A percentile compares a stretch with the other conserved stretches of the same genome.
These are phyloP conservation scores for Salix dunnii DNA, from an alignment of 345 rosid genomes.

Conservation along the genomic window DNA sequence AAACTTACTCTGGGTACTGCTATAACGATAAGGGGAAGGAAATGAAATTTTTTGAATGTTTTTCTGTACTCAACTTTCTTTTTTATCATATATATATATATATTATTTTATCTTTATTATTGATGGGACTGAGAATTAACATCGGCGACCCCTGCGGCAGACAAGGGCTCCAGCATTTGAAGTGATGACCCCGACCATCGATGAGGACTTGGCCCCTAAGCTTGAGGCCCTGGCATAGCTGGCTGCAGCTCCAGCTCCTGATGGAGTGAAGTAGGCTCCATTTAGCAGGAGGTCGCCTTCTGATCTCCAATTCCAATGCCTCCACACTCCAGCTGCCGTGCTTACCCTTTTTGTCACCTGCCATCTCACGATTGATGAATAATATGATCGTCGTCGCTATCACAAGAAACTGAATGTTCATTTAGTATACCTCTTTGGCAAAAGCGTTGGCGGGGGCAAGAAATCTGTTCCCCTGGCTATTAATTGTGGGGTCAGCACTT, in stretches of 20 bases:
- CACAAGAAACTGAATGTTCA: not conserved
- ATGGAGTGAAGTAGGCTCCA: slow-evolving; percentile 25
- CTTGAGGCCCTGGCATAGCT: slow-evolving; percentile 31
- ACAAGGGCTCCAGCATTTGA: slow-evolving; percentile 15
- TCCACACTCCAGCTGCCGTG: not conserved
- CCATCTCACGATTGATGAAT: not conserved
- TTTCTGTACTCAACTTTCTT: not conserved
- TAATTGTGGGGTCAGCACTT: slow-evolving; percentile 23
- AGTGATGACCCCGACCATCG: slow-evolving; percentile 25
- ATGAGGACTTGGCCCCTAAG: slow-evolving; percentile 28
- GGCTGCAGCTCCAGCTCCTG: slow-evolving; percentile 29
- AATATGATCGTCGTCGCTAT: too few relatives aligned
- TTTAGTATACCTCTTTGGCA: slow-evolving; percentile 19
- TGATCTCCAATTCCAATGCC: slow-evolving; percentile 27
- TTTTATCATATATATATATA: too few relatives aligned
- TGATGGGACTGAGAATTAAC: slow-evolving; percentile 34
- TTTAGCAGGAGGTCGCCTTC: slow-evolving; percentile 24
- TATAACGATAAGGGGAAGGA: not conserved
- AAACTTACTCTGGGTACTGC: slow-evolving; percentile 2
- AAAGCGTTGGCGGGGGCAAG: slow-evolving; percentile 21
- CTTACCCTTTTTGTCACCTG: slow-evolving; percentile 29
- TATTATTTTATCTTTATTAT: not conserved
- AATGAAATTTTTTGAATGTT: not conserved
- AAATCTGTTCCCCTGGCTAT: slow-evolving; percentile 28
- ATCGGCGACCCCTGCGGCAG: slow-evolving; percentile 45